phyloP scores from a whole-genome alignment of 2,329 filamentous ascomycete genomes.

The Chrysoporthe puriensis region DNA sequence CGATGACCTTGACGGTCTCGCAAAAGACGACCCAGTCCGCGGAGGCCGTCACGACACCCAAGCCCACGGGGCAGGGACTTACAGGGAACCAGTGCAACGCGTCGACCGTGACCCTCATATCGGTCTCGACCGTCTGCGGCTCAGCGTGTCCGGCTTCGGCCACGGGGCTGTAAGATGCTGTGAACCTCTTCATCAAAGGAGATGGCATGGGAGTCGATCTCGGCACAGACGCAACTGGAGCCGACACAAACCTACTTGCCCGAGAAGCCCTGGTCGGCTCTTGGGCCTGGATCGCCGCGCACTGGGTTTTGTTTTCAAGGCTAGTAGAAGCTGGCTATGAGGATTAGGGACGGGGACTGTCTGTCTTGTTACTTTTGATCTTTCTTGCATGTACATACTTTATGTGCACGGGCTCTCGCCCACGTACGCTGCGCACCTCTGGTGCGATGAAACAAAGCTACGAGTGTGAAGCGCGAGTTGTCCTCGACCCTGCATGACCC shows the following conservation, averaged over 20 bases:
- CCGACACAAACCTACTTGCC: background rate
- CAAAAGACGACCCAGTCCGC: conserved; percentile 16
- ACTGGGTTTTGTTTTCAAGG: background rate
- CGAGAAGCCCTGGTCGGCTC: conserved; percentile 9
- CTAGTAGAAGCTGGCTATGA: background rate
- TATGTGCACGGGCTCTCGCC: background rate
- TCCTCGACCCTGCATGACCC: background rate
- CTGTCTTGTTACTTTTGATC: background rate
- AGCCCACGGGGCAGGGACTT: conserved; percentile 12
- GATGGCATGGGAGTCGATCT: background rate
- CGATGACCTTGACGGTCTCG: conserved; percentile 25
- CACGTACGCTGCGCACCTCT: background rate
- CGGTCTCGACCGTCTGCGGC: conserved; percentile 25
- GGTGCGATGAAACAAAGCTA: background rate
- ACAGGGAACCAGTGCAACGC: conserved; percentile 21
- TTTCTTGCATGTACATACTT: conserved; percentile 16
- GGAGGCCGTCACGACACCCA: conserved; percentile 10
- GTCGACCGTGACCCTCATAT: conserved; percentile 25
- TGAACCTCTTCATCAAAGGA: background rate
- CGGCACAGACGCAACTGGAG: background rate
- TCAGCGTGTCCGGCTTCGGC: conserved; percentile 12
- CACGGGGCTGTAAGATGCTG: conserved; percentile 6
- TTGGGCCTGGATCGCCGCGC: background rate
- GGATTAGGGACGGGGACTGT: background rate
- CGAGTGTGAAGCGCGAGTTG: background rate